Percentiles rank a stretch among this genome's conserved stretches.
Evolutionary conservation across 148 eudicot species (phyloP).

Genomic region (Polygonum aviculare): DNA sequence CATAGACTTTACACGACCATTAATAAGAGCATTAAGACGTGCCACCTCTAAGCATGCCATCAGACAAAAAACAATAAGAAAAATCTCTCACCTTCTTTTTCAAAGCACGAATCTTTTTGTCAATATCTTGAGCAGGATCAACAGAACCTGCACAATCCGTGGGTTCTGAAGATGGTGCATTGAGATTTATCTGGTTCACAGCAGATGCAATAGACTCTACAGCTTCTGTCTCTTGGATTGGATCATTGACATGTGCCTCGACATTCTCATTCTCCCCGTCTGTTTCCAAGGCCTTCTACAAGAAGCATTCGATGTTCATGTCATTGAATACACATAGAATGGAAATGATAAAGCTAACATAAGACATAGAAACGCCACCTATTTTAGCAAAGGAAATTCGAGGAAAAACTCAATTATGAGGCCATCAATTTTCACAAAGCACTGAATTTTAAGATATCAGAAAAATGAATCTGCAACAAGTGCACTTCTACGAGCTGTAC

Average conservation of each 20-base stretch:
- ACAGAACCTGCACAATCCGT: slow-evolving; percentile 26
- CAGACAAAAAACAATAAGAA: background rate
- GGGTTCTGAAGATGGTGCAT: slow-evolving; percentile 30
- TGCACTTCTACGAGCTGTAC: background rate
- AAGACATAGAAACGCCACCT: background rate
- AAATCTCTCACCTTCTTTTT: slow-evolving; percentile 69
- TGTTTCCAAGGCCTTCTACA: slow-evolving; percentile 40
- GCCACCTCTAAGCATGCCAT: background rate
- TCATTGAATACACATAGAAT: background rate
- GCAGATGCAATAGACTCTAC: slow-evolving; percentile 48
- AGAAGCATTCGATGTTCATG: slow-evolving; percentile 13
- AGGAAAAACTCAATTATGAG: background rate
- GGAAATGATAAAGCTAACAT: background rate
- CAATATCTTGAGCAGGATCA: slow-evolving; percentile 45
- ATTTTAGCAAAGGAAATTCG: background rate
- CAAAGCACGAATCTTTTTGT: slow-evolving; percentile 78
- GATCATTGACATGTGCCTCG: slow-evolving; percentile 26
- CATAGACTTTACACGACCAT: background rate
- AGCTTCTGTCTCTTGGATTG: slow-evolving; percentile 25
- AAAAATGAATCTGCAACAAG: background rate
- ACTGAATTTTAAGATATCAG: background rate
- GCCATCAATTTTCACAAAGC: background rate
- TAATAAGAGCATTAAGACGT: background rate
- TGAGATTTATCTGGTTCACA: slow-evolving; percentile 47
- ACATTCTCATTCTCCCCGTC: slow-evolving; percentile 35